Evolutionary conservation across 768 basidiomycete genomes (phyloP).

Genomic region (Tephrocybe sp.): DNA sequence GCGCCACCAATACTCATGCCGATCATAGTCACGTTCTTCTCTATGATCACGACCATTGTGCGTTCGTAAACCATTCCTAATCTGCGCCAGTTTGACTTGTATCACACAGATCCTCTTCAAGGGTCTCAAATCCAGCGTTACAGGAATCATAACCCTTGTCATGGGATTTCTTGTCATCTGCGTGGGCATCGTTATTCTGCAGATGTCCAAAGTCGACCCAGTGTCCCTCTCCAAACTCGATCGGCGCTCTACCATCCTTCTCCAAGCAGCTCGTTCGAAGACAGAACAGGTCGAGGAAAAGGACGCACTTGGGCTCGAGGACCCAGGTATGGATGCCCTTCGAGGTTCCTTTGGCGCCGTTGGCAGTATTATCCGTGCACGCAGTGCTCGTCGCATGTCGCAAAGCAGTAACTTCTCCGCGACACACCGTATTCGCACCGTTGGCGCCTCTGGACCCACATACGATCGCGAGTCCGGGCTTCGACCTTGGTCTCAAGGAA

Average conservation of each 20-base stretch:
- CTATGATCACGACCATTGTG: slow-evolving; percentile 82
- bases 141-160: slow-evolving; percentile 86
- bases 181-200: slow-evolving; percentile 90
- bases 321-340: slow-evolving; percentile 91
- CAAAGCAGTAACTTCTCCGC: slow-evolving; percentile 37
- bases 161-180: slow-evolving; percentile 92
- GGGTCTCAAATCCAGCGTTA: slow-evolving; percentile 76
- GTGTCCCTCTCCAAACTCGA: slow-evolving; percentile 77
- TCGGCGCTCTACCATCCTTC: slow-evolving; percentile 83
- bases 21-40: slow-evolving; percentile 72
- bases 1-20: background rate
- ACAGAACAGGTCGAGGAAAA: slow-evolving; percentile 76
- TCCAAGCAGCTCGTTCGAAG: slow-evolving; percentile 77
- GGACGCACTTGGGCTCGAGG: slow-evolving; percentile 62
- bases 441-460: slow-evolving; percentile 34
- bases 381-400: slow-evolving; percentile 52
- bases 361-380: slow-evolving; percentile 84
- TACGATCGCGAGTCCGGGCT: slow-evolving; percentile 26
- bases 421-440: slow-evolving; percentile 32
- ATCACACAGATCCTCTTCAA: slow-evolving; percentile 74
- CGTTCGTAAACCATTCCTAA: slow-evolving; percentile 21
- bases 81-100: background rate
- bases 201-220: slow-evolving; percentile 95
- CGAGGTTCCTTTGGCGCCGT: slow-evolving; percentile 90
- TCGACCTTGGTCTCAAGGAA: slow-evolving; percentile 10